A percentile compares a stretch with the other conserved stretches of the same genome.
Evolutionary conservation across 805 yeast species (phyloP).

Genomic region (Nakazawaea anatomiae): DNA sequence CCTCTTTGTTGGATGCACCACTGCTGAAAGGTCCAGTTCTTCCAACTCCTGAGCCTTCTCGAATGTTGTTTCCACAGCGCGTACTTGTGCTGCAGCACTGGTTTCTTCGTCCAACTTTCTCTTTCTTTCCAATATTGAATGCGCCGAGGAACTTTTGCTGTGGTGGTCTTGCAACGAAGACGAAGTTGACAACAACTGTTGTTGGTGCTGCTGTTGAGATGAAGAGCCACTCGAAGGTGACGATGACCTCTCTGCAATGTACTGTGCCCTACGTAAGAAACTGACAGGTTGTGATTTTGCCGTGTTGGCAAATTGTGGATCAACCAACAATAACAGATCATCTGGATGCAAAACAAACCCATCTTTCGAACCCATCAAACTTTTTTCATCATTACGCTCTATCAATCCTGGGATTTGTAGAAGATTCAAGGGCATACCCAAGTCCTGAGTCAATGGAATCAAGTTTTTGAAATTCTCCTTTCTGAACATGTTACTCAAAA

Average conservation of each 20-base stretch:
- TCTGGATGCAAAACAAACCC: slow-evolving; percentile 54
- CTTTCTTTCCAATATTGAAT: background rate
- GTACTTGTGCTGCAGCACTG: slow-evolving; percentile 60
- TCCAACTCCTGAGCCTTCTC: slow-evolving; percentile 45
- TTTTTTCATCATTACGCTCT: slow-evolving; percentile 49
- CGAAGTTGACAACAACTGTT: background rate
- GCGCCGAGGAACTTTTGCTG: background rate
- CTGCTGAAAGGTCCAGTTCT: slow-evolving; percentile 30
- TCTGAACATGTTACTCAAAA: slow-evolving; percentile 67
- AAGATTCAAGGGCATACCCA: slow-evolving; percentile 77
- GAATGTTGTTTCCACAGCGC: slow-evolving; percentile 74
- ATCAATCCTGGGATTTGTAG: slow-evolving; percentile 61
- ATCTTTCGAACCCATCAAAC: slow-evolving; percentile 26
- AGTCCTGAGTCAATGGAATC: slow-evolving; percentile 50
- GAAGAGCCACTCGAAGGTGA: background rate
- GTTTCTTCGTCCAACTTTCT: slow-evolving; percentile 22
- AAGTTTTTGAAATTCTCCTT: slow-evolving; percentile 65
- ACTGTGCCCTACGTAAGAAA: slow-evolving; percentile 93
- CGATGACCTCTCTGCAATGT: slow-evolving; percentile 47
- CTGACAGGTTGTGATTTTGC: slow-evolving; percentile 35
- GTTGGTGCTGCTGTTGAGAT: slow-evolving; percentile 12
- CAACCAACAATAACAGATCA: slow-evolving; percentile 72
- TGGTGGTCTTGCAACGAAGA: background rate
- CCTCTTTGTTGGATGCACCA: slow-evolving; percentile 77
- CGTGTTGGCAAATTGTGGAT: slow-evolving; percentile 54